A percentile compares a stretch with the other conserved stretches of the same genome.
Conservation (phyloP, 352 stramenopile species). For the Globisporangium perplexum region DNA sequence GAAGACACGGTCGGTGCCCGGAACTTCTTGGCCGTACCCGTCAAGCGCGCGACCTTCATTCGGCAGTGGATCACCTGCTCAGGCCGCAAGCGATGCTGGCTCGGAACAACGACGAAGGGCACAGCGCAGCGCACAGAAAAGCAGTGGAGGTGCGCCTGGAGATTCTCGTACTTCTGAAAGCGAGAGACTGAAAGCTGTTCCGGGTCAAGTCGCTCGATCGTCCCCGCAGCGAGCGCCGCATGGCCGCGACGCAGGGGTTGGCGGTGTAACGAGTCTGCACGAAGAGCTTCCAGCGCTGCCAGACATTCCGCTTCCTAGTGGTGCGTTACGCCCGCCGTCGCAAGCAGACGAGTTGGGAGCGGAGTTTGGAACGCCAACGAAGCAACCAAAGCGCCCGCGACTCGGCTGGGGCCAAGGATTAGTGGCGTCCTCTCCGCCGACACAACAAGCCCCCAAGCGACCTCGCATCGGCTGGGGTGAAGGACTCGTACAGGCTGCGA, state of each 20-base stretch:
- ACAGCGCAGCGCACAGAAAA: constrained; percentile 1
- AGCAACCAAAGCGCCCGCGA: constrained; percentile 50
- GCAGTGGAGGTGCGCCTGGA: not conserved
- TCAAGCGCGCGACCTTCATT: constrained; percentile 4
- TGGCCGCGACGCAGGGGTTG: not conserved
- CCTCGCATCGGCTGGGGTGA: constrained; percentile 80
- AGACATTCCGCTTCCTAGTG: constrained; percentile 48
- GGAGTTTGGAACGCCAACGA: constrained; percentile 32
- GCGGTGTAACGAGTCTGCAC: constrained; percentile 6
- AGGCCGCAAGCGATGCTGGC: constrained; percentile 6
- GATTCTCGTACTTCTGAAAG: constrained; percentile 3
- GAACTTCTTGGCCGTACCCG: constrained; percentile 1
- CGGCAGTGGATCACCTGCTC: constrained; percentile 4
- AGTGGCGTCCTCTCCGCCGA: constrained; percentile 51
- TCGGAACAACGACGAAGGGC: constrained; percentile 5
- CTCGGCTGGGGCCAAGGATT: constrained; percentile 82
- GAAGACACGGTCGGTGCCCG: constrained; percentile 8
- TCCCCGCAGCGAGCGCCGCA: constrained; percentile 1
- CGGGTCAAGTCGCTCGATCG: constrained; percentile 1
- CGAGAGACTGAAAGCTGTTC: constrained; percentile 1
- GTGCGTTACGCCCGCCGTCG: constrained; percentile 4
- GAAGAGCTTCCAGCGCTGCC: constrained; percentile 62
- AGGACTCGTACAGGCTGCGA: constrained; percentile 39
- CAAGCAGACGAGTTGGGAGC: constrained; percentile 14
- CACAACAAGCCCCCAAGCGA: constrained; percentile 38